Base-by-base conservation (phyloP, 2,329 filamentous ascomycete species). In the Colletotrichum musae region DNA sequence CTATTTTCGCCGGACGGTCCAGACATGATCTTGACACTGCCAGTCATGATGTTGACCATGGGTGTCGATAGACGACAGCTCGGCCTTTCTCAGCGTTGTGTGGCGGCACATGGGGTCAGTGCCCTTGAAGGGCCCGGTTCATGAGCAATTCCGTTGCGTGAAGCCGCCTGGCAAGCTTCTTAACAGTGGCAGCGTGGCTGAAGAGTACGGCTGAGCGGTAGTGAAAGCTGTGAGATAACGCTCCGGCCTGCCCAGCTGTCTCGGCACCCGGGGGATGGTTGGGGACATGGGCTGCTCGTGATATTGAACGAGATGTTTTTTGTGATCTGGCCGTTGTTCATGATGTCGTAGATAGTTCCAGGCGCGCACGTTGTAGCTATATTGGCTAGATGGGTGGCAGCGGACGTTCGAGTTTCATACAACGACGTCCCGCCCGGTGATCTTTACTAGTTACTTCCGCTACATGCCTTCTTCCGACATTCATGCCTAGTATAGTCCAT, bases 131-230 rank as follows among this genome's bases (percentile, higher is more conserved):
- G 13, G 95, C 89, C 45, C 87, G 86, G 78, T 97, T 87, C 2
- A 94, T 97, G 77, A 97, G 92, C 66, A 93, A 83, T 74, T 91
- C 82, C 89, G 97, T 92, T 7, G 93, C 94, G 81, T 88, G 96
- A 5, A 93, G 77, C 77, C 93, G 93, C 82, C 97, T 94, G 3
- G 86, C 87, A 0, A 81, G 78, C 70, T 92, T 88, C 2, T 88
- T 87, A 6, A 97, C 92, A 2, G 92, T 79, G 9, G 80, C 84
- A 0, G 92, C 94, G 77, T 91, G 88, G 1, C 94, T 94, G 75
- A 95, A 94, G 13, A 96, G 84, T 9, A 94, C 84, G 12, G 92
- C 93, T 9, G 47, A 91, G 94, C 18, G 18, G 21, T 24, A 24
- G 21, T 24, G 2, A 24, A 24, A 24, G 3, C 21, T 24, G 21